Evolutionary conservation across 2,329 filamentous ascomycete species (phyloP).

Genomic region (Trichocomaceae sp.): DNA sequence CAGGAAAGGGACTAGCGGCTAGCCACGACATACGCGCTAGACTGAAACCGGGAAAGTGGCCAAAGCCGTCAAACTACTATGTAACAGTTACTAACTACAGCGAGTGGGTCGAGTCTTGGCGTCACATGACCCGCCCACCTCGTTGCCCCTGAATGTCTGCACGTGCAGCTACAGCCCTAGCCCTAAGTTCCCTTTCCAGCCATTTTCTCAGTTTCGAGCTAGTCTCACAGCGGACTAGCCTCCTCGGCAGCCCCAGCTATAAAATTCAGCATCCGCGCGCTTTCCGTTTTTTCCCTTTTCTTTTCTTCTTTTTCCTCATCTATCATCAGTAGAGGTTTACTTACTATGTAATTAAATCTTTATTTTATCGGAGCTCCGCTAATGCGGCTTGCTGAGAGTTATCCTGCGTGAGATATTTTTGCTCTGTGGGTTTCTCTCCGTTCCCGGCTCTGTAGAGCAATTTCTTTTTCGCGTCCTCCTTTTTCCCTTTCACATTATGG

Average conservation of each 20-base stretch:
- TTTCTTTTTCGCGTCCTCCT: slow-evolving; percentile 31
- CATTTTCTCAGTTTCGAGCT: slow-evolving; percentile 1
- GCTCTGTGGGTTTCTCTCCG: slow-evolving; percentile 44
- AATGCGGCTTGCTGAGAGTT: slow-evolving; percentile 46
- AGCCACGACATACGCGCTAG: background rate
- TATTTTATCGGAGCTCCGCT: slow-evolving; percentile 40
- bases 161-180: slow-evolving; percentile 12
- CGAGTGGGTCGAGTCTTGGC: no score
- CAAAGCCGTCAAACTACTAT: no score
- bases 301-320: slow-evolving; percentile 35
- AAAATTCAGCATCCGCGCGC: slow-evolving; percentile 21
- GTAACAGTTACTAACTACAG: no score
- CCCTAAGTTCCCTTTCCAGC: slow-evolving; percentile 13
- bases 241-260: slow-evolving; percentile 17
- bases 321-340: slow-evolving; percentile 50
- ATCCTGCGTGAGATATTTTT: slow-evolving; percentile 36
- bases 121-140: no score
- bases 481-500: slow-evolving; percentile 41
- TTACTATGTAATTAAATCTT: slow-evolving; percentile 39
- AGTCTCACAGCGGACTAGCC: slow-evolving; percentile 23
- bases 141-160: background rate
- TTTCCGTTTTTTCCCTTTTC: slow-evolving; percentile 15
- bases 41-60: background rate
- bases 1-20: background rate
- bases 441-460: slow-evolving; percentile 44